phyloP scores from a whole-genome alignment of 352 stramenopile genomes.

The Globisporangium barbulae region DNA sequence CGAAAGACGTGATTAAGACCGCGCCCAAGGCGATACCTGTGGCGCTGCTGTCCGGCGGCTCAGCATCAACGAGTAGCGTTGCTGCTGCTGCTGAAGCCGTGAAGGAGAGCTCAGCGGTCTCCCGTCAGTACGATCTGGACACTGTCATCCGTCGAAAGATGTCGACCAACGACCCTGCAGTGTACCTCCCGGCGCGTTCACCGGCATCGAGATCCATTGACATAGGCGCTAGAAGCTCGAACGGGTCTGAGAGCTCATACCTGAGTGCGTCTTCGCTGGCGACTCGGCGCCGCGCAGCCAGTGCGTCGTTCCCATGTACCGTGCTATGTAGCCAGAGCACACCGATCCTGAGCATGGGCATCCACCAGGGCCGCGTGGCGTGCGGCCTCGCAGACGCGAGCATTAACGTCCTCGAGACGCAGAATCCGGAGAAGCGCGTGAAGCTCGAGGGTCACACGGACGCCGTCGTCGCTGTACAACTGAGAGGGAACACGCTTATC shows the following conservation, averaged over 20 bases:
- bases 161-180: slow-evolving; percentile 45
- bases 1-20: slow-evolving; percentile 55
- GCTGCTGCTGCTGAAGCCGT: neutral
- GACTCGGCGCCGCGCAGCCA: slow-evolving; percentile 10
- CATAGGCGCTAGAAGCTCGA: slow-evolving; percentile 4
- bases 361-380: slow-evolving; percentile 41
- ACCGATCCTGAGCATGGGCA: slow-evolving; percentile 57
- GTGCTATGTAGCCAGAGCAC: slow-evolving; percentile 20
- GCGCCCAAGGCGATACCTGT: slow-evolving; percentile 21
- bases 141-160: slow-evolving; percentile 80
- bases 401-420: slow-evolving; percentile 40
- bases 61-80: neutral
- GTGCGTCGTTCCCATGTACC: slow-evolving; percentile 12
- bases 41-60: neutral
- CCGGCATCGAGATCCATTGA: slow-evolving; percentile 7
- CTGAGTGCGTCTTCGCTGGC: neutral
- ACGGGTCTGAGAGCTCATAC: neutral
- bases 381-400: slow-evolving; percentile 44
- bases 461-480: slow-evolving; percentile 48
- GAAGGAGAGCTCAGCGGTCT: slow-evolving; percentile 36
- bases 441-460: slow-evolving; percentile 59
- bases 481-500: slow-evolving; percentile 60
- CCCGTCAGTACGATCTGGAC: slow-evolving; percentile 70
- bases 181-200: slow-evolving; percentile 7
- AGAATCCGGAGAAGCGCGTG: slow-evolving; percentile 28